Conservation (phyloP, 192 early-diverging fungal species). For the Coemansia sp. region DNA sequence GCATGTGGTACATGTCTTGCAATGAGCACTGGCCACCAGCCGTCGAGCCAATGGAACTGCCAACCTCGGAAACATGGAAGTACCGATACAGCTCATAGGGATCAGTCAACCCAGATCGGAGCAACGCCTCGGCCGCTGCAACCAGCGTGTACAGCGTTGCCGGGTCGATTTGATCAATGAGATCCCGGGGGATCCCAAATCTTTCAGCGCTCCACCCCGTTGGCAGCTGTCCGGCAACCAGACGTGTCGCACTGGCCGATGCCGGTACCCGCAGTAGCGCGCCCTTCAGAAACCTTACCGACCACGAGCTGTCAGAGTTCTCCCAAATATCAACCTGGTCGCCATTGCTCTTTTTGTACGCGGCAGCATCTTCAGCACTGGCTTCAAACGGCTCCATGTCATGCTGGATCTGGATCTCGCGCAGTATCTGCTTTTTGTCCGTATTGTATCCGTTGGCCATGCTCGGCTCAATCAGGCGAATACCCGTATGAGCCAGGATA, state of each 20-base stretch:
- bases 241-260: slow-evolving; percentile 74
- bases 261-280: slow-evolving; percentile 83
- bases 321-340: slow-evolving; percentile 61
- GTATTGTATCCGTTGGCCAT: slow-evolving; percentile 82
- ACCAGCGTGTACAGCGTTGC: slow-evolving; percentile 83
- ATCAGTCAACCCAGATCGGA: slow-evolving; percentile 87
- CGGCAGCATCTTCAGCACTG: slow-evolving; percentile 80
- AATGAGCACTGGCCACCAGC: slow-evolving; percentile 75
- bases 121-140: slow-evolving; percentile 85
- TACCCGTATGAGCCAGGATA: slow-evolving; percentile 67
- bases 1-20: slow-evolving; percentile 66
- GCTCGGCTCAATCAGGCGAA: slow-evolving; percentile 67
- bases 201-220: slow-evolving; percentile 88
- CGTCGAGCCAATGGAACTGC: slow-evolving; percentile 83
- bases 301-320: slow-evolving; percentile 51
- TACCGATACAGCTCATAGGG: slow-evolving; percentile 97
- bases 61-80: slow-evolving; percentile 91
- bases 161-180: slow-evolving; percentile 82
- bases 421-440: slow-evolving; percentile 71
- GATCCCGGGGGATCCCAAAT: slow-evolving; percentile 88
- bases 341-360: slow-evolving; percentile 76
- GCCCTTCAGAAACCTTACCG: slow-evolving; percentile 78
- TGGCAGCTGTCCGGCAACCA: slow-evolving; percentile 84
- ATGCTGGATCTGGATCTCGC: slow-evolving; percentile 80
- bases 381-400: slow-evolving; percentile 84